Base-by-base conservation (phyloP, 2,329 filamentous ascomycete species). In the Hypoxylon sp. region DNA sequence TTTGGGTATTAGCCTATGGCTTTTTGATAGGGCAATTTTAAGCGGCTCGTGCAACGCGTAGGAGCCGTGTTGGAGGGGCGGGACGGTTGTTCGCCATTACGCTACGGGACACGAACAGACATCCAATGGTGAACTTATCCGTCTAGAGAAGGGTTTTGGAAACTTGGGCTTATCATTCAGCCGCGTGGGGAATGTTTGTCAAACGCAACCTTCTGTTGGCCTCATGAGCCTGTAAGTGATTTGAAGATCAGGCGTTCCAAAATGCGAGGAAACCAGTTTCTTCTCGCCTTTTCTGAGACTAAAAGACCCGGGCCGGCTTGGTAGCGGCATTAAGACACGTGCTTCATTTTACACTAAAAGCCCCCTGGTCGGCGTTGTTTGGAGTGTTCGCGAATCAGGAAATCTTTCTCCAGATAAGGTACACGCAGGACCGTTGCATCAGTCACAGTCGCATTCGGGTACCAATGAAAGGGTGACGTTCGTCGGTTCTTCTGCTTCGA, bases 391-490 rank as follows among this genome's bases (percentile, higher is more conserved):
- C 51, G 51, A 47, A 58, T 35, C 19, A 51, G 13, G 14, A 46
- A 14, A 17, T 42, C 29, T 3, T 60, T 60, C 65, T 65, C 63
- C 59, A 65, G 56, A 60, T 66, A 29, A 62, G 65, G 66, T 57
- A 59, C 51, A 67, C 31, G 61, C 57, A 70, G 69, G 39, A 65
- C 66, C 63, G 66, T 71, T 39, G 52, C 65, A 67, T 67, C 46
- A 46, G 66, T 65, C 69, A 71, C 69, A 42, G 69, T 71, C 51
- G 57, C 67, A 71, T 70, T 48, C 67, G 63, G 67, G 47, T 65
- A 61, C 51, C 44, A 29, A 58, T 65, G 63, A 42, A 57, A 70
- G 60, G 66, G 66, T 68, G 19, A 58, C 62, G 39, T 64, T 59
- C 37, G 24, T 37, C 53, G 31, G 33, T 29, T 63, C 54, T 42